These are phyloP conservation scores for Waltergamsia citrina DNA, from an alignment of 2,329 filamentous ascomycete genomes.

Conservation along the genomic window DNA sequence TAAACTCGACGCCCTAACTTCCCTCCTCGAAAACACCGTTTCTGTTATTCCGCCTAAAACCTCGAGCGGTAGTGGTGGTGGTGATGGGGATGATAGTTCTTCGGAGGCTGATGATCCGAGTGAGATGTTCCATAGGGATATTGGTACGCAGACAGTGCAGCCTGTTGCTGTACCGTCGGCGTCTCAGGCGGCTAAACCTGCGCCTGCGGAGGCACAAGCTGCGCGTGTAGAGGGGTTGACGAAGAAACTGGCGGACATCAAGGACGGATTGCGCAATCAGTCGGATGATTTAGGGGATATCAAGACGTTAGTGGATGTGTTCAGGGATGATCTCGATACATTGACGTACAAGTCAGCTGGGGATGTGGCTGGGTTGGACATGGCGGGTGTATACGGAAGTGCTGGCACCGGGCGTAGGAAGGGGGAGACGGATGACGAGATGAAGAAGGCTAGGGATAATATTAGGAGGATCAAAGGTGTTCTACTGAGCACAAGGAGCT, in stretches of 20 bases:
- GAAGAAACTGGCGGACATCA: constrained; percentile 30
- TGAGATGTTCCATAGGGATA: constrained; percentile 73
- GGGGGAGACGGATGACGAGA: constrained; percentile 57
- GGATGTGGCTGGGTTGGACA: constrained; percentile 7
- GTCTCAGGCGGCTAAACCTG: constrained; percentile 3
- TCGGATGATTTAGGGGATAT: constrained; percentile 40
- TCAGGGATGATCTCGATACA: constrained; percentile 58
- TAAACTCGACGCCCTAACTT: constrained; percentile 35
- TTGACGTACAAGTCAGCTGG: constrained; percentile 36
- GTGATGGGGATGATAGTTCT: constrained; percentile 11
- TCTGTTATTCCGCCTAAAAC: constrained; percentile 44
- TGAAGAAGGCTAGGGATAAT: constrained; percentile 62
- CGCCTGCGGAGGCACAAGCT: constrained; percentile 25
- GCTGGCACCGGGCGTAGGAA: constrained; percentile 25
- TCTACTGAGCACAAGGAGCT: constrained; percentile 64
- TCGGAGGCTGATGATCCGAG: constrained; percentile 55
- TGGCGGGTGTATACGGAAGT: too few species aligned
- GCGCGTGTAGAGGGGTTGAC: constrained; percentile 31
- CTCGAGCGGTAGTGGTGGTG: not conserved
- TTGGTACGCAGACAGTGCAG: constrained; percentile 65
- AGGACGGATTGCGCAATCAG: constrained; percentile 31
- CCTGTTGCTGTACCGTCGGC: constrained; percentile 4
- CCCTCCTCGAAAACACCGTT: constrained; percentile 45
- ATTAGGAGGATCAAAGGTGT: constrained; percentile 75
- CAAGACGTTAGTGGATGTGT: constrained; percentile 41